Evolutionary conservation across 805 yeast genomes (phyloP).

Genomic region (Saccharomycopsis olivae): DNA sequence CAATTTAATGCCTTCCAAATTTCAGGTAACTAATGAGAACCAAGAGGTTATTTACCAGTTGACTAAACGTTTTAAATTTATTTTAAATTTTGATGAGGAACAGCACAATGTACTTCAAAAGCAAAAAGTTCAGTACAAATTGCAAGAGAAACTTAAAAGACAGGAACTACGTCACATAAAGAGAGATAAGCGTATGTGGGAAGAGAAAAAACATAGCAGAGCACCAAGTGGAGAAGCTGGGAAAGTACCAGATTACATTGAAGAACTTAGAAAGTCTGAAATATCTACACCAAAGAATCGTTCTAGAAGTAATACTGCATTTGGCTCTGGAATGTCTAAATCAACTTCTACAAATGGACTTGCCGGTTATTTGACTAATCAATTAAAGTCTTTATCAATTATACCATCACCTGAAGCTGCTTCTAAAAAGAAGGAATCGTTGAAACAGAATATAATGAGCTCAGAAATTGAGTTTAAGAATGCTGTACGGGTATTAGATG

Average conservation of each 20-base stretch:
- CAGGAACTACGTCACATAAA: conserved; percentile 10
- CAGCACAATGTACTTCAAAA: conserved; percentile 5
- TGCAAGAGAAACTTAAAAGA: conserved; percentile 9
- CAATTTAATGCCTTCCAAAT: conserved; percentile 5
- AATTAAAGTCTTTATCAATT: conserved; percentile 13
- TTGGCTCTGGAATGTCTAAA: background rate
- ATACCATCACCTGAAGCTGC: conserved; percentile 12
- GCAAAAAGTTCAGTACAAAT: conserved; percentile 11
- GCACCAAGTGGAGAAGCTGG: background rate
- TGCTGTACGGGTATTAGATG: conserved; percentile 4
- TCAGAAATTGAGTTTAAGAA: conserved; percentile 10
- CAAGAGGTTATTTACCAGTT: conserved; percentile 12
- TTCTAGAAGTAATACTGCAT: conserved; percentile 9
- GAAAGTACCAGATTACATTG: conserved; percentile 2
- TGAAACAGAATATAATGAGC: conserved; percentile 1
- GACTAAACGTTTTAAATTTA: conserved; percentile 5
- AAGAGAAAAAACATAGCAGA: conserved; percentile 4
- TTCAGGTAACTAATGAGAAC: conserved; percentile 10
- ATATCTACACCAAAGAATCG: conserved; percentile 10
- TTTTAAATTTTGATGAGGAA: conserved; percentile 7
- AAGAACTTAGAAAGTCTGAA: conserved; percentile 2
- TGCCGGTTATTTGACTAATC: conserved; percentile 11
- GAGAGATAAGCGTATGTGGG: conserved; percentile 8
- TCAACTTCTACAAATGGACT: conserved; percentile 1
- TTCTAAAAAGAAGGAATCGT: conserved; percentile 8